These are phyloP conservation scores for Panicum hallii DNA, from an alignment of 202 grass and related monocot species.

Conservation along the genomic window DNA sequence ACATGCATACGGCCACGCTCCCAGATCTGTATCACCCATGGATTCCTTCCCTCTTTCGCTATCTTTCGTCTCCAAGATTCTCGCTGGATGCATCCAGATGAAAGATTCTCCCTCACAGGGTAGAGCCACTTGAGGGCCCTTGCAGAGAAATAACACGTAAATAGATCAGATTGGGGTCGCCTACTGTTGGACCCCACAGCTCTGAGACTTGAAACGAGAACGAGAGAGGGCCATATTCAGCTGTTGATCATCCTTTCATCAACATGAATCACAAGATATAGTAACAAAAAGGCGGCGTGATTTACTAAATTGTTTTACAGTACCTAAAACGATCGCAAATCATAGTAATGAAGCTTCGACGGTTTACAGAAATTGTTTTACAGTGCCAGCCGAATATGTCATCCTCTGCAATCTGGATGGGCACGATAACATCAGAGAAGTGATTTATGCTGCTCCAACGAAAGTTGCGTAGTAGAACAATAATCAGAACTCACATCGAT, in stretches of 20 bases:
- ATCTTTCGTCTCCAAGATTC: neutral
- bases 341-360: neutral
- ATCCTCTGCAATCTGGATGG: neutral
- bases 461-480: neutral
- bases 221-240: neutral
- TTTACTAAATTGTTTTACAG: neutral
- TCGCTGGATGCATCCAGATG: neutral
- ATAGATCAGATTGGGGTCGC: neutral
- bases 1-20: slow-evolving; percentile 4
- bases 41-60: neutral
- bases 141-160: neutral
- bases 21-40: neutral
- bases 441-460: neutral
- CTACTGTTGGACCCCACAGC: neutral
- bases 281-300: neutral
- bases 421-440: neutral
- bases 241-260: neutral
- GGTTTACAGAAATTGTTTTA: neutral
- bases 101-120: neutral
- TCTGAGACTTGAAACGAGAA: neutral
- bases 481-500: neutral
- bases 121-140: neutral
- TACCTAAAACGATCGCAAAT: neutral
- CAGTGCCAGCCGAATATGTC: neutral
- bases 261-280: neutral